phyloP scores from a whole-genome alignment of 2,329 filamentous ascomycete genomes.

The Paraconiothyrium brasiliense region DNA sequence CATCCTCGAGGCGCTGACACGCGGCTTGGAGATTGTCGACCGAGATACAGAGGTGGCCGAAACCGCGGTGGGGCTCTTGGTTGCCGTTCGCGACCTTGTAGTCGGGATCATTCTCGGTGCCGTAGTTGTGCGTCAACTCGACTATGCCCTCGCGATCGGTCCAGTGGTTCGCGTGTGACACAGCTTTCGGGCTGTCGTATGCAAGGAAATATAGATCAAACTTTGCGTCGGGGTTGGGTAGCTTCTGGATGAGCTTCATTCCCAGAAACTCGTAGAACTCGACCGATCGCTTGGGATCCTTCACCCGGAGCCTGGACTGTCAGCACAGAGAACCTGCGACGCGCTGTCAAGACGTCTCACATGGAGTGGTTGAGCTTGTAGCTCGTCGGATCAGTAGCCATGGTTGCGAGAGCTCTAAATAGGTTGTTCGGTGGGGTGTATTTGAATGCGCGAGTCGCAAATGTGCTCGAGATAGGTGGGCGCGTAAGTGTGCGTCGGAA shows the following conservation, averaged over 20 bases:
- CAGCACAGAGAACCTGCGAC: not conserved
- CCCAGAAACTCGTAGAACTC: constrained; percentile 95
- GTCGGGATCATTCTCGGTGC: constrained; percentile 83
- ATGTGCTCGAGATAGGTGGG: constrained; percentile 17
- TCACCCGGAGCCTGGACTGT: constrained; percentile 80
- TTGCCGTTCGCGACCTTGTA: constrained; percentile 91
- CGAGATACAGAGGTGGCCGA: constrained; percentile 84
- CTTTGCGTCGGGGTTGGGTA: constrained; percentile 84
- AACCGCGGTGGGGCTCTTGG: constrained; percentile 83
- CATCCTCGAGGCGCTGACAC: constrained; percentile 87
- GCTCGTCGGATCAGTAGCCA: constrained; percentile 66
- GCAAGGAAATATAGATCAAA: constrained; percentile 97
- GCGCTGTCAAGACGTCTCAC: constrained; percentile 36
- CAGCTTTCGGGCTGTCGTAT: constrained; percentile 79
- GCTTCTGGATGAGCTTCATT: constrained; percentile 82
- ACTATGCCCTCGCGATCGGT: constrained; percentile 88
- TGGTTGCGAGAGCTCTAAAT: constrained; percentile 55
- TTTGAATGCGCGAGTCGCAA: constrained; percentile 21
- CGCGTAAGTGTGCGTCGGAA: constrained; percentile 26
- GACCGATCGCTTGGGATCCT: constrained; percentile 84
- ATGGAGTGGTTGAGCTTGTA: constrained; percentile 73
- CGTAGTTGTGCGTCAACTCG: constrained; percentile 86
- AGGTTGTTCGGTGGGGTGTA: constrained; percentile 23
- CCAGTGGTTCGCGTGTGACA: constrained; percentile 78
- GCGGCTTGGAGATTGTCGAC: constrained; percentile 80